Conservation (phyloP, 495 filamentous ascomycete genomes). For the Clohesyomyces aquaticus region DNA sequence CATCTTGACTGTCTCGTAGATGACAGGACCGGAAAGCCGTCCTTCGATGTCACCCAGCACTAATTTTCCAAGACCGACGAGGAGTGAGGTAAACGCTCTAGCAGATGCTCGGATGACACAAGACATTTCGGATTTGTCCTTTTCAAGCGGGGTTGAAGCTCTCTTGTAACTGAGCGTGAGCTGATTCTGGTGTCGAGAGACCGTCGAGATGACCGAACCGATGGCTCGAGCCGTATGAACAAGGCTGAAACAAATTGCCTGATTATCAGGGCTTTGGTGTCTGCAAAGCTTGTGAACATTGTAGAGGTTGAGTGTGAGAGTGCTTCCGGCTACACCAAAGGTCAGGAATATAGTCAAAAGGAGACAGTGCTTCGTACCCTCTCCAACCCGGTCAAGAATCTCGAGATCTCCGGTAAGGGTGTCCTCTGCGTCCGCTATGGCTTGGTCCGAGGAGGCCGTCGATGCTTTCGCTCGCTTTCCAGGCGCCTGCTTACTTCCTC, state of each 20-base stretch:
- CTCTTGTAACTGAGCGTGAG: background rate
- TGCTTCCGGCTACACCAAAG: constrained; percentile 9
- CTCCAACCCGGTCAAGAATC: constrained; percentile 23
- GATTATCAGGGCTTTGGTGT: background rate
- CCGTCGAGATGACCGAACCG: constrained; percentile 17
- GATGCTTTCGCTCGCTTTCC: constrained; percentile 14
- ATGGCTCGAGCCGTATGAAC: constrained; percentile 19
- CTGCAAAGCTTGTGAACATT: constrained; percentile 21
- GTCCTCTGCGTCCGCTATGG: background rate
- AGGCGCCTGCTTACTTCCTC: background rate
- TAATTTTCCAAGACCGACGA: constrained; percentile 26
- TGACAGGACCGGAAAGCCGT: constrained; percentile 11
- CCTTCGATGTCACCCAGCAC: background rate
- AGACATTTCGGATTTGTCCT: constrained; percentile 18
- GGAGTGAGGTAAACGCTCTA: constrained; percentile 23
- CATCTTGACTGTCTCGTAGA: constrained; percentile 36
- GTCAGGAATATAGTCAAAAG: background rate
- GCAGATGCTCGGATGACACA: constrained; percentile 20
- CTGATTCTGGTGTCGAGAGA: constrained; percentile 14
- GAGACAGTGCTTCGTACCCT: constrained; percentile 12
- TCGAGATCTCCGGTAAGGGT: constrained; percentile 21
- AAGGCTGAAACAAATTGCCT: constrained; percentile 26
- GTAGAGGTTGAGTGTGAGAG: constrained; percentile 24
- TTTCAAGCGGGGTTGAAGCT: constrained; percentile 3
- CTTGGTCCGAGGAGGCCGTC: background rate